Percentiles rank a stretch among this genome's conserved stretches.
phyloP scores from a whole-genome alignment of 495 filamentous ascomycete genomes.

The Aspergillus sparsus region DNA sequence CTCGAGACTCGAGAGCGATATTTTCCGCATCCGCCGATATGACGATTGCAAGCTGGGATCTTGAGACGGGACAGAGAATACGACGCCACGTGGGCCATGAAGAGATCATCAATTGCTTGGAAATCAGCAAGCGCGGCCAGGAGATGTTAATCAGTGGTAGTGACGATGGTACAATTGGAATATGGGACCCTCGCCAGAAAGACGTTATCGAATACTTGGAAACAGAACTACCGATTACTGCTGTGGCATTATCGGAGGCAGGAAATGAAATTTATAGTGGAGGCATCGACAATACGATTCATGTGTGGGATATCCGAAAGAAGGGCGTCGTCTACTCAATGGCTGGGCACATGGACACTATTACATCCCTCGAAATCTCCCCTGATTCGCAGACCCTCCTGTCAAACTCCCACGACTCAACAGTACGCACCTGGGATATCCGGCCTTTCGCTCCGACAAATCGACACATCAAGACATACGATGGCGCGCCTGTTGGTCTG shows the following conservation, averaged over 20 bases:
- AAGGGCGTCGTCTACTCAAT: constrained; percentile 83
- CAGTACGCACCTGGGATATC: constrained; percentile 94
- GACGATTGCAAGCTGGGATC: constrained; percentile 91
- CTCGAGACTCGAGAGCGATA: constrained; percentile 84
- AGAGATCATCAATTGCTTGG: constrained; percentile 87
- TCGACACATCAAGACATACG: constrained; percentile 79
- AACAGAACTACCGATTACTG: constrained; percentile 91
- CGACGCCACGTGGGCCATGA: constrained; percentile 90
- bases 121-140: constrained; percentile 83
- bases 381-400: constrained; percentile 88
- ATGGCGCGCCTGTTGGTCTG: constrained; percentile 80
- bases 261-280: constrained; percentile 96
- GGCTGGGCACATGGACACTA: constrained; percentile 85
- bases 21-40: constrained; percentile 94
- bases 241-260: constrained; percentile 84
- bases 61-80: constrained; percentile 84
- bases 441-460: constrained; percentile 89
- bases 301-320: constrained; percentile 95
- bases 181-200: constrained; percentile 96
- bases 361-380: constrained; percentile 86
- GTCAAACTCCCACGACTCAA: constrained; percentile 91
- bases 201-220: constrained; percentile 82
- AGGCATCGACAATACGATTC: constrained; percentile 95
- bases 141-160: constrained; percentile 85
- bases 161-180: constrained; percentile 91